Evolutionary conservation across 805 yeast genomes (phyloP).

Genomic region (Pichia occidentalis): DNA sequence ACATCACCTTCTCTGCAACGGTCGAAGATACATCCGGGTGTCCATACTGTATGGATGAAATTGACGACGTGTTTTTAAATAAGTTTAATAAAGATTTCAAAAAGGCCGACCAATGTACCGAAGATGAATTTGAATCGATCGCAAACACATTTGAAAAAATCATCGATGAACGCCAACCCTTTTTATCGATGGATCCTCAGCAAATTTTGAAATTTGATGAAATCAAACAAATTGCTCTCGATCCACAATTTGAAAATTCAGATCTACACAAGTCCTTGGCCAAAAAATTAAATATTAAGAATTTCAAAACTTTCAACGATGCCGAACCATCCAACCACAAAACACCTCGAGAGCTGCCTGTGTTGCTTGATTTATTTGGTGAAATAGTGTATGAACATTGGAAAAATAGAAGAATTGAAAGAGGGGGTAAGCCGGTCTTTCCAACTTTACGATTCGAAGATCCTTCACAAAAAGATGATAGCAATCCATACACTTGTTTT

Average conservation of each 20-base stretch:
- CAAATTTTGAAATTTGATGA: constrained; percentile 69
- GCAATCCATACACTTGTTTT: constrained; percentile 92
- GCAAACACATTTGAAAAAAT: constrained; percentile 68
- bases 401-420: constrained; percentile 62
- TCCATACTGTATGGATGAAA: constrained; percentile 85
- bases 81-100: constrained; percentile 34
- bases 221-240: constrained; percentile 45
- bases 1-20: constrained; percentile 85
- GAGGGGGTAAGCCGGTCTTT: constrained; percentile 63
- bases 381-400: constrained; percentile 70
- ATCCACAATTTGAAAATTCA: constrained; percentile 32
- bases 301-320: constrained; percentile 56
- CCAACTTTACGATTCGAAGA: constrained; percentile 82
- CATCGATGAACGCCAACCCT: constrained; percentile 81
- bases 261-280: constrained; percentile 55
- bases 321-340: constrained; percentile 34
- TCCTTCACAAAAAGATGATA: constrained; percentile 73
- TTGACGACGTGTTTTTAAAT: constrained; percentile 62
- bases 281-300: constrained; percentile 46
- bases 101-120: constrained; percentile 41
- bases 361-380: constrained; percentile 56
- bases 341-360: constrained; percentile 39
- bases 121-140: constrained; percentile 79
- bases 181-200: constrained; percentile 74
- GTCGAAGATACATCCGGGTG: constrained; percentile 92